These are phyloP conservation scores for Aspergillus awamori DNA, from an alignment of 2,329 filamentous ascomycete genomes.

Conservation along the genomic window DNA sequence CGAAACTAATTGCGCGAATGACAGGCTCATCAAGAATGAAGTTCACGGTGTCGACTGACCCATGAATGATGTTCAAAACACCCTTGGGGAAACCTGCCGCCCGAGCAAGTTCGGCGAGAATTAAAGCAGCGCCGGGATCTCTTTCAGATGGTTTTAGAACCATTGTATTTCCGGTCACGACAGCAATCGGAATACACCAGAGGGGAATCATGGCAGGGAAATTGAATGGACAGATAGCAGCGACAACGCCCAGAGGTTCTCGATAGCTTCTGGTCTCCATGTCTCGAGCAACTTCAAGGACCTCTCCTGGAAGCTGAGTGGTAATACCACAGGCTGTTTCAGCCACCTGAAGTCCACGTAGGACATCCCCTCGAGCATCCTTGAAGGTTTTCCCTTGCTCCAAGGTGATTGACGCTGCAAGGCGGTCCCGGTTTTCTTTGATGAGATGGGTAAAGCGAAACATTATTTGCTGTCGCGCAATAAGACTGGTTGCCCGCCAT, in stretches of 20 bases:
- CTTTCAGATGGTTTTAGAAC: slow-evolving; percentile 69
- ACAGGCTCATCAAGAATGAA: slow-evolving; percentile 69
- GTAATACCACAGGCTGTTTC: slow-evolving; percentile 70
- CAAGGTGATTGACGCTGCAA: slow-evolving; percentile 66
- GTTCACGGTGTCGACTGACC: slow-evolving; percentile 65
- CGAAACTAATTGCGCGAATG: slow-evolving; percentile 71
- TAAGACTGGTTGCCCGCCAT: slow-evolving; percentile 63
- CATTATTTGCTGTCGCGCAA: slow-evolving; percentile 65
- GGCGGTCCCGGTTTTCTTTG: slow-evolving; percentile 65
- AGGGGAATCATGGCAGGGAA: slow-evolving; percentile 73
- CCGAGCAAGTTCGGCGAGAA: slow-evolving; percentile 64
- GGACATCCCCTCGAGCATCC: slow-evolving; percentile 67
- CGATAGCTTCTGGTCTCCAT: slow-evolving; percentile 70
- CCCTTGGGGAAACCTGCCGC: slow-evolving; percentile 67
- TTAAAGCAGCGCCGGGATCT: slow-evolving; percentile 67
- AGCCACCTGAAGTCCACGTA: slow-evolving; percentile 67
- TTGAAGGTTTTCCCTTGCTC: slow-evolving; percentile 71
- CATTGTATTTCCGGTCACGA: slow-evolving; percentile 66
- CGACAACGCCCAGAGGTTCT: slow-evolving; percentile 66
- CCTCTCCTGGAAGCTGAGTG: slow-evolving; percentile 65
- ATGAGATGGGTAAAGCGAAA: slow-evolving; percentile 68
- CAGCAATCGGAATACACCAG: slow-evolving; percentile 67
- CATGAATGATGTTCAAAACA: slow-evolving; percentile 69
- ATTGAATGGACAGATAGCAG: slow-evolving; percentile 69
- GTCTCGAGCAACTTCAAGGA: slow-evolving; percentile 70